Evolutionary conservation across 2,329 filamentous ascomycete genomes (phyloP).

Genomic region (Colletotrichum cereale): DNA sequence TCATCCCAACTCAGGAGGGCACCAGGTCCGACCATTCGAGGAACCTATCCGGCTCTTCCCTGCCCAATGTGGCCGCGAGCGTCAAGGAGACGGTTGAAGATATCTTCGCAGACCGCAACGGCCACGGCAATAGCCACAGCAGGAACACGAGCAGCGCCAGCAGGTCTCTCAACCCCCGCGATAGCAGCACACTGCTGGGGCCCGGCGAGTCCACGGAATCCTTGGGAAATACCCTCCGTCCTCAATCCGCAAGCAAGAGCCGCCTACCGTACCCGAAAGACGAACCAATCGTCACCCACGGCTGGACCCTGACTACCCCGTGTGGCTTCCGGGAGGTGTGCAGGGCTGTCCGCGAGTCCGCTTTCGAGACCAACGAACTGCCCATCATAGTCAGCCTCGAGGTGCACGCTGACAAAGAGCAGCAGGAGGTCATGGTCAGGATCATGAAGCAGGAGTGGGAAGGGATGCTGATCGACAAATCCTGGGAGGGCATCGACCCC

Average conservation of each 20-base stretch:
- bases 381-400: slow-evolving; percentile 94
- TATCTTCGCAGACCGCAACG: slow-evolving; percentile 41
- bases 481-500: slow-evolving; percentile 64
- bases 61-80: slow-evolving; percentile 59
- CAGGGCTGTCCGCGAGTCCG: slow-evolving; percentile 80
- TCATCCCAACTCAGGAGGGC: slow-evolving; percentile 47
- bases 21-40: slow-evolving; percentile 60
- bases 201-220: slow-evolving; percentile 52
- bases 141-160: slow-evolving; percentile 56
- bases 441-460: slow-evolving; percentile 94
- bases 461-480: slow-evolving; percentile 75
- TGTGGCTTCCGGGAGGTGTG: slow-evolving; percentile 91
- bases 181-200: slow-evolving; percentile 46
- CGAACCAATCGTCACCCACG: slow-evolving; percentile 88
- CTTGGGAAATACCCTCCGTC: slow-evolving; percentile 23
- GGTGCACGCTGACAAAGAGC: slow-evolving; percentile 83
- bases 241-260: slow-evolving; percentile 45
- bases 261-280: slow-evolving; percentile 53
- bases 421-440: slow-evolving; percentile 92
- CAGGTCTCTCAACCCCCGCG: slow-evolving; percentile 44
- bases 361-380: slow-evolving; percentile 80
- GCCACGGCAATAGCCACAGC: slow-evolving; percentile 48
- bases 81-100: slow-evolving; percentile 53
- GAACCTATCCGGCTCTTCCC: slow-evolving; percentile 60
- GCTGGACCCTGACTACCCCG: slow-evolving; percentile 85